A percentile compares a stretch with the other conserved stretches of the same genome.
phyloP scores from a whole-genome alignment of 2,329 filamentous ascomycete genomes.

The Epichloe amarillans region DNA sequence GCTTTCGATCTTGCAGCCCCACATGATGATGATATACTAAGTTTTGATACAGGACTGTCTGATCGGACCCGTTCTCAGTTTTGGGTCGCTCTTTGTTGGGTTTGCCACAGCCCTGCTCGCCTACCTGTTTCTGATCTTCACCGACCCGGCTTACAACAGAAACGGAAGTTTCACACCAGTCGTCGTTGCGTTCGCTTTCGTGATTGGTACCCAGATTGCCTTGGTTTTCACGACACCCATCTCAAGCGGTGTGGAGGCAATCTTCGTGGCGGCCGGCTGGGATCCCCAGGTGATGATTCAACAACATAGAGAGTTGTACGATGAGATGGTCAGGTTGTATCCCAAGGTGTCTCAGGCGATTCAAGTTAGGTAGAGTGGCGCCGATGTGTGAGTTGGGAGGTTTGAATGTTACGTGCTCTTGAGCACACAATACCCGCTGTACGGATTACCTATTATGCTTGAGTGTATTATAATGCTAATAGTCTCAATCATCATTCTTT shows the following conservation, averaged over 20 bases:
- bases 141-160: constrained; percentile 63
- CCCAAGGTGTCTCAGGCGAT: constrained; percentile 72
- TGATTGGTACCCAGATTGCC: constrained; percentile 81
- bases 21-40: constrained; percentile 4
- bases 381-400: background rate
- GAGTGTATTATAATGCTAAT: background rate
- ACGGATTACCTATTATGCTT: background rate
- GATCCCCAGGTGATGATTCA: constrained; percentile 63
- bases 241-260: constrained; percentile 77
- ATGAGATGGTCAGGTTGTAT: constrained; percentile 67
- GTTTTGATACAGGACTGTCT: constrained; percentile 49
- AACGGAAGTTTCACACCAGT: constrained; percentile 58
- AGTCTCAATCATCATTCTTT: background rate
- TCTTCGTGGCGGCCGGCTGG: constrained; percentile 69
- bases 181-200: constrained; percentile 71
- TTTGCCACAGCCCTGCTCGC: constrained; percentile 71
- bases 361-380: constrained; percentile 16
- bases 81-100: constrained; percentile 71
- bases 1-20: too few relatives aligned
- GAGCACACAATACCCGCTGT: background rate
- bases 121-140: constrained; percentile 79
- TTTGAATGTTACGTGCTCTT: background rate
- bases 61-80: constrained; percentile 58
- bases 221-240: constrained; percentile 84
- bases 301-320: constrained; percentile 74